Conservation (phyloP, 306 rosid genomes). For the Glycine soja region DNA sequence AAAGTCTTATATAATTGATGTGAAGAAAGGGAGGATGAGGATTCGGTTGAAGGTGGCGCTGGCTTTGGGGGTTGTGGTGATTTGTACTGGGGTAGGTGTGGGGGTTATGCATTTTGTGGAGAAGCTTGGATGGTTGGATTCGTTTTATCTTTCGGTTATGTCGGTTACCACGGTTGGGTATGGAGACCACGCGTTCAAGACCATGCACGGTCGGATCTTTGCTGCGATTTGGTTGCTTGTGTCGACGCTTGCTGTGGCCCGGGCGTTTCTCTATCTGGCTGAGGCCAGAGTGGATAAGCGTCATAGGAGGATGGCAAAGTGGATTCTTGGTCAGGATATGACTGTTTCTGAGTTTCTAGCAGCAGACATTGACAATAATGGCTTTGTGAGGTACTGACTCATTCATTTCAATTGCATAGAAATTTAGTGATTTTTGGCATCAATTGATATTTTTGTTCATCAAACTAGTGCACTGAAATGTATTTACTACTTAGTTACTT, state of each 20-base stretch:
- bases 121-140: conserved; percentile 85
- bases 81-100: conserved; percentile 87
- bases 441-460: conserved; percentile 8
- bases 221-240: conserved; percentile 96
- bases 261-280: conserved; percentile 90
- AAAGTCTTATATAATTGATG: conserved; percentile 76
- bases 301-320: conserved; percentile 92
- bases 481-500: not conserved
- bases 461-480: not conserved
- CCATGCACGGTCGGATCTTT: conserved; percentile 80
- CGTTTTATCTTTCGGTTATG: conserved; percentile 96
- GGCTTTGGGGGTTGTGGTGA: conserved; percentile 90
- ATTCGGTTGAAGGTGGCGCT: conserved; percentile 94
- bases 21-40: conserved; percentile 98
- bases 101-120: conserved; percentile 88
- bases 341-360: conserved; percentile 92
- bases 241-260: conserved; percentile 90
- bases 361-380: conserved; percentile 93
- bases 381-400: conserved; percentile 80
- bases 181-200: conserved; percentile 82
- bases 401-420: conserved; percentile 9
- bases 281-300: conserved; percentile 98
- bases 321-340: conserved; percentile 98
- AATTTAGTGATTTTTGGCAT: not conserved
- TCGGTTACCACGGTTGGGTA: conserved; percentile 96